Percentiles rank a stretch among this genome's conserved stretches.
Evolutionary conservation across 345 rosid species (phyloP).

Genomic region (Aquilaria yunnanensis): DNA sequence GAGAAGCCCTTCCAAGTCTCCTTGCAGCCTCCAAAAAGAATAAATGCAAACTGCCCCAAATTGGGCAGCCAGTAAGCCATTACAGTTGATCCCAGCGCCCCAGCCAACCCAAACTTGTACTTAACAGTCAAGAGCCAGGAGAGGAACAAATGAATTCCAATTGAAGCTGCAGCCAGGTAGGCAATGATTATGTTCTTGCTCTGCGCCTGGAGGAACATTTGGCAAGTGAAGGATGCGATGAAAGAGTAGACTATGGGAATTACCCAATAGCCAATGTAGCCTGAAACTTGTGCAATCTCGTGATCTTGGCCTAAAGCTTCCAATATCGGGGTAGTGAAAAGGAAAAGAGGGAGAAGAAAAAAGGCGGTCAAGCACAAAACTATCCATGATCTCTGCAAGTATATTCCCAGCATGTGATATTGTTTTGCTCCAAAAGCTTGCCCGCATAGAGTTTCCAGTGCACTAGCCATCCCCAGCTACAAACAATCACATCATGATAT

Average conservation of each 20-base stretch:
- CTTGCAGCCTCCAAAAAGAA: conserved; percentile 53
- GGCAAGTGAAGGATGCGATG: conserved; percentile 53
- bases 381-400: conserved; percentile 84
- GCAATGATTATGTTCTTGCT: conserved; percentile 71
- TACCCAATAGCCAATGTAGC: conserved; percentile 41
- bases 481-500: background rate
- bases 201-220: conserved; percentile 79
- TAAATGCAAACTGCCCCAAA: conserved; percentile 53
- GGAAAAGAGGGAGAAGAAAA: conserved; percentile 43
- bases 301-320: conserved; percentile 51
- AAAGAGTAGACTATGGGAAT: conserved; percentile 42
- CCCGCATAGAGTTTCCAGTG: conserved; percentile 76
- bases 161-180: conserved; percentile 44
- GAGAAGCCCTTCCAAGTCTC: conserved; percentile 75
- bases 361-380: conserved; percentile 31
- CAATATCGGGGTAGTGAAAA: conserved; percentile 48
- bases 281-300: conserved; percentile 36
- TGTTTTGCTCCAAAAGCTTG: conserved; percentile 77
- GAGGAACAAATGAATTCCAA: conserved; percentile 40
- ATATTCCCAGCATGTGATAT: conserved; percentile 71
- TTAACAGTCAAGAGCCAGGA: conserved; percentile 61
- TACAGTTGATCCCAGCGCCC: conserved; percentile 56
- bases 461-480: conserved; percentile 89
- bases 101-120: conserved; percentile 45
- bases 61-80: conserved; percentile 79